Evolutionary conservation across 768 basidiomycete species (phyloP).

Genomic region (Rickenella mellea): DNA sequence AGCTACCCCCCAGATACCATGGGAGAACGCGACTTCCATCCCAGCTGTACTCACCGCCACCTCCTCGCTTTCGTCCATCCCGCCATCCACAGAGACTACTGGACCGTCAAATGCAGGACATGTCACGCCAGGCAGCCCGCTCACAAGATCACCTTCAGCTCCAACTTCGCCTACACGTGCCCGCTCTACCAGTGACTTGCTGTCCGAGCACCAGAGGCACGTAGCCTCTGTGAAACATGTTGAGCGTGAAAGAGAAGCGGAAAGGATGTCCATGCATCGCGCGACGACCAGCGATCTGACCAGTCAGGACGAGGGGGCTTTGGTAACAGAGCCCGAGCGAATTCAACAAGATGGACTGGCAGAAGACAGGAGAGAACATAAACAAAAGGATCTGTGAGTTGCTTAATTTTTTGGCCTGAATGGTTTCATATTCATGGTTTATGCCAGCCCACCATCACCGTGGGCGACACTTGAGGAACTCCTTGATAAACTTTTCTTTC

Average conservation of each 20-base stretch:
- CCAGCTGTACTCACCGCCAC: constrained; percentile 45
- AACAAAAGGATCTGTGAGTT: constrained; percentile 47
- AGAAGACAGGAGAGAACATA: constrained; percentile 23
- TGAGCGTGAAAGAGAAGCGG: too few species aligned
- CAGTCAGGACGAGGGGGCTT: too few species aligned
- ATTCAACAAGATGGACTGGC: constrained; percentile 10
- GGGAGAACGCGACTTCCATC: constrained; percentile 40
- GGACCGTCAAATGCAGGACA: constrained; percentile 19
- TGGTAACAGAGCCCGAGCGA: too few species aligned
- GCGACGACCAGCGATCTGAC: too few species aligned
- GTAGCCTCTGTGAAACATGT: constrained; percentile 6
- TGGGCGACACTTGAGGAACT: constrained; percentile 75
- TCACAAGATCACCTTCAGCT: constrained; percentile 24
- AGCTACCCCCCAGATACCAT: constrained; percentile 38
- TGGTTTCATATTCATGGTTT: constrained; percentile 9
- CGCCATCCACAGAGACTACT: constrained; percentile 16
- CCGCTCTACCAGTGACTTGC: constrained; percentile 46
- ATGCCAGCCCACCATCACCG: constrained; percentile 46
- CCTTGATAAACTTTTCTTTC: constrained; percentile 72
- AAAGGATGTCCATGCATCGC: constrained; percentile 6
- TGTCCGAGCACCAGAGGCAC: constrained; percentile 30
- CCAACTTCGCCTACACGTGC: constrained; percentile 43
- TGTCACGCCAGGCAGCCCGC: constrained; percentile 24
- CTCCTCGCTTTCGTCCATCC: constrained; percentile 23
- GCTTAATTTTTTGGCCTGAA: background rate